Evolutionary conservation across 768 basidiomycete genomes (phyloP), one percentile per base, ranked within the genome.

Genomic region (Leccinellum luteum): DNA sequence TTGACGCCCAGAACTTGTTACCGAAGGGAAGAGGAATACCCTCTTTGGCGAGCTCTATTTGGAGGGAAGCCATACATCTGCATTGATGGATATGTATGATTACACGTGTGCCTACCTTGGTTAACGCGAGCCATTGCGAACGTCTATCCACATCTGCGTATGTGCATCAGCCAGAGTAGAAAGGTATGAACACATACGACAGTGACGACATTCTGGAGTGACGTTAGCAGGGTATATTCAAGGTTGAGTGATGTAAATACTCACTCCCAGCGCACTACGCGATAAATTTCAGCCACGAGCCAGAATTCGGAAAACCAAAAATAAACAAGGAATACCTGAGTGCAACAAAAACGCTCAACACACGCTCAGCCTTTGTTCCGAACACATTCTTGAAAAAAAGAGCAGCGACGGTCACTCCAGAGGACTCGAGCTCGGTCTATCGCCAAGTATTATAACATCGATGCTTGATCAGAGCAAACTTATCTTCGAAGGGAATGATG

Each of bases 311-410:
- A 4, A 41, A 45, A 21, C 0, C 8, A 12, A 21, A 0, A 15
- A 27, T 27, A 47, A 48, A 4, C 10, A 9, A 45, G 13, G 17
- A 55, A 0, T 31, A 82, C 83, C 83, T 83, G 23, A 85, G 68
- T 4, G 83, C 83, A 38, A 85, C 77, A 47, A 85, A 81, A 2
- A 80, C 82, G 1, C 81, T 78, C n/a, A 85, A 65, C 3, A 81
- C 83, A 60, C 76, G 78, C 66, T 84, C 76, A 0, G 85, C 85
- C 5, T 73, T 57, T 0, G 64, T 61, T 8, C 85, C 84, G 51
- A 85, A 86, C 10, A 86, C 84, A 17, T 83, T 81, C 54, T 72
- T 64, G 67, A 86, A 86, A 66, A 85, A 85, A 34, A 85, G 65
- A 0, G 81, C 74, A 2, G 85, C 84, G n/a, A 85, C 83, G 1